Evolutionary conservation across 306 rosid species (phyloP), one percentile per base, ranked within the genome.

Genomic region (Citrullus colocynthis): DNA sequence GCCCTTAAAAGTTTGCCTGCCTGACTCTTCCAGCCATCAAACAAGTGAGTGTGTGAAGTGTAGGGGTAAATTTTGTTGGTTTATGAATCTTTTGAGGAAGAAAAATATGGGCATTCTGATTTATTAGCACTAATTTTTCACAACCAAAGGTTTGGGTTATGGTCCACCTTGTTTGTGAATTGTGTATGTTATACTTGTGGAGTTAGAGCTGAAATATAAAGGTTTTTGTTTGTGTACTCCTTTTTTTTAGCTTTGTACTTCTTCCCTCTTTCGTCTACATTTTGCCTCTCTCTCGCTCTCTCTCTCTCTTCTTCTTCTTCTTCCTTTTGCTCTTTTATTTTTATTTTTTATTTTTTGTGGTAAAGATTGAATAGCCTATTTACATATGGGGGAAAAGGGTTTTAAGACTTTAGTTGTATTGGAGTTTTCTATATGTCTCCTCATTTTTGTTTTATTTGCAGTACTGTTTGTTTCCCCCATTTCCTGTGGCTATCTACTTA

Each of bases 161-260:
- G 49, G 62, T 78, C 86, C 84, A 44, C 80, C 79, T 57, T 88
- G 91, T 87, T 80, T 72, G 85, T 88, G 80, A 85, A 85, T 81
- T 86, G 86, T 86, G 86, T 88, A 84, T 87, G 87, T 85, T 77
- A 87, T 81, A 86, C 81, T 36, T 58, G 77, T 80, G 85, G 84
- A 83, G 78, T 82, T 82, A 77, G 85, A 78, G 82, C 55, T 79
- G 66, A 80, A 34, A 66, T 84, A 77, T 80, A 66, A 74, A 79
- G 81, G 81, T 21, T 84, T 78, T 78, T 84, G 87, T 82, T 80
- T 85, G 83, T 58, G 56, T 41, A 32, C 42, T 60, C 36, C 54
- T 80, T 42, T 52, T 48, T 75, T 78, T 63, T 24, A 75, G 69
- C 76, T 76, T 28, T 58, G 24, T 74, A 65, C 52, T 77, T 65